Percentiles rank a stretch among this genome's conserved stretches.
These are phyloP conservation scores for Myxozyma kluyveri DNA, from an alignment of 805 yeast genomes.

Conservation along the genomic window DNA sequence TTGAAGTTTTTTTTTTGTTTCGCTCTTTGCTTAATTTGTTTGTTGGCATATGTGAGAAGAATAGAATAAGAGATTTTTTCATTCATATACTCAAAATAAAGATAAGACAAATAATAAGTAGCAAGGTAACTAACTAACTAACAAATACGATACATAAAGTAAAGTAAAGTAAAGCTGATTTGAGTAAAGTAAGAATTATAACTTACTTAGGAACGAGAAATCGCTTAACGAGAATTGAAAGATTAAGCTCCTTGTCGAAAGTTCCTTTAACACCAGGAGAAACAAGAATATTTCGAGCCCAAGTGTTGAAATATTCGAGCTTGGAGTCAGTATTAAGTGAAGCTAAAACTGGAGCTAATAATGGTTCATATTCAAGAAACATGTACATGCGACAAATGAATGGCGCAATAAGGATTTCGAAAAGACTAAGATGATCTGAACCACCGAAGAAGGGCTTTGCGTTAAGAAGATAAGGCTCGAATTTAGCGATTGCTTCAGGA, in stretches of 20 bases:
- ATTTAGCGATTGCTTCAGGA: conserved; percentile 27
- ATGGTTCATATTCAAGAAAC: conserved; percentile 11
- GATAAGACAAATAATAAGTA: no score
- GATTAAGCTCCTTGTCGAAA: conserved; percentile 20
- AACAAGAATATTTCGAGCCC: conserved; percentile 23
- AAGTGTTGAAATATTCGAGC: conserved; percentile 26
- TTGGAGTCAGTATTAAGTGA: conserved; percentile 25
- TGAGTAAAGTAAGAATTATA: no score
- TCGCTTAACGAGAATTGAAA: no score
- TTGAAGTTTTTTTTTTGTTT: no score
- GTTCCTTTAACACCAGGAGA: conserved; percentile 31
- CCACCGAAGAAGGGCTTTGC: conserved; percentile 31
- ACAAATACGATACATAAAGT: no score
- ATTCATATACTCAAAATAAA: no score
- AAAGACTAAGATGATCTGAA: conserved; percentile 15
- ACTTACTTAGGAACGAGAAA: no score
- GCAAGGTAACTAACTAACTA: no score
- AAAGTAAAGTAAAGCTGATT: no score
- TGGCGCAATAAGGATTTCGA: conserved; percentile 31
- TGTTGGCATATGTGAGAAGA: no score
- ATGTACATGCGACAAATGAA: conserved; percentile 26
- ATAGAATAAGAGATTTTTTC: no score
- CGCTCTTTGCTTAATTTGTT: no score
- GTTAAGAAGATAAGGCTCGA: conserved; percentile 25
- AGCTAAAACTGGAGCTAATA: conserved; percentile 1